Conservation (phyloP, 306 rosid genomes). For the Cyclanthera cordifolia region DNA sequence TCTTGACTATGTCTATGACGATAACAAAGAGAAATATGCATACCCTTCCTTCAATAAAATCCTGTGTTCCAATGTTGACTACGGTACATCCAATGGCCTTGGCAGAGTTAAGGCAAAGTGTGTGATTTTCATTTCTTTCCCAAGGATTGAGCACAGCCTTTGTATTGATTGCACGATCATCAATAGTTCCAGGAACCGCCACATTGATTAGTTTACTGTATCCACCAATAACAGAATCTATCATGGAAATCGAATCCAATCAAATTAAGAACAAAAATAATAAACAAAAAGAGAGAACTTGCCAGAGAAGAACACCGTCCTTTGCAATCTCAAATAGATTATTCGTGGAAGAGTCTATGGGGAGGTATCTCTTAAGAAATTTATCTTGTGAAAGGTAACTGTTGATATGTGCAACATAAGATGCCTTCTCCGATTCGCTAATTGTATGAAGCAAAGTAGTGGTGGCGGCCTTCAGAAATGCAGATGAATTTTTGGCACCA, state of each 20-base stretch:
- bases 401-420: conserved; percentile 85
- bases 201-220: conserved; percentile 95
- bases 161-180: conserved; percentile 83
- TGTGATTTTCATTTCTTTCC: conserved; percentile 97
- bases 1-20: background rate
- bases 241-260: background rate
- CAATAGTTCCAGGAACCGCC: conserved; percentile 91
- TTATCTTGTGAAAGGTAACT: conserved; percentile 72
- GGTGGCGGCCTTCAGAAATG: conserved; percentile 89
- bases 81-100: conserved; percentile 99
- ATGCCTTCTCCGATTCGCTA: conserved; percentile 94
- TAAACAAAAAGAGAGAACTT: background rate
- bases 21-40: conserved; percentile 23
- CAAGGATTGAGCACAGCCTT: conserved; percentile 87
- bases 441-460: conserved; percentile 96
- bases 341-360: conserved; percentile 75
- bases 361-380: conserved; percentile 65
- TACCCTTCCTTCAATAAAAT: conserved; percentile 96
- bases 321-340: conserved; percentile 80
- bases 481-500: conserved; percentile 67
- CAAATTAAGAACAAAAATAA: background rate
- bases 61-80: conserved; percentile 94
- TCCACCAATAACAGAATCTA: conserved; percentile 1
- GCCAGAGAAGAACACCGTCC: conserved; percentile 97
- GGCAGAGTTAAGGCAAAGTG: conserved; percentile 95